Conservation (phyloP, 2,329 filamentous ascomycete genomes). For the Chrysoporthe deuterocubensis region DNA sequence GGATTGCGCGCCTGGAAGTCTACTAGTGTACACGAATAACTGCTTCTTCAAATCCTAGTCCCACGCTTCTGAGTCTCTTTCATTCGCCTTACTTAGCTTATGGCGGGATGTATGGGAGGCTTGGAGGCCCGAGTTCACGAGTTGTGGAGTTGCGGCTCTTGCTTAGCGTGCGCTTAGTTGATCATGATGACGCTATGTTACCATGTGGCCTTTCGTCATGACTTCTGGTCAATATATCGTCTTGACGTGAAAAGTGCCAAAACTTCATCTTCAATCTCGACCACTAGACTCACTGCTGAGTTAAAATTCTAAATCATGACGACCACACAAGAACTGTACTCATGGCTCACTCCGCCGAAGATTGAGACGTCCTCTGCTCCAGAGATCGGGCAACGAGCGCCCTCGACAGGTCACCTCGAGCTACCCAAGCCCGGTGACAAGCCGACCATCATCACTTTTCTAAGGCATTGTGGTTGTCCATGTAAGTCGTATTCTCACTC, state of each 20-base stretch:
- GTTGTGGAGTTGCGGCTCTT: neutral
- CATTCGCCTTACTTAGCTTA: neutral
- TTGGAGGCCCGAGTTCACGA: neutral
- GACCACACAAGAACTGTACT: constrained; percentile 9
- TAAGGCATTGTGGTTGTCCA: constrained; percentile 75
- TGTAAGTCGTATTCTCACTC: constrained; percentile 51
- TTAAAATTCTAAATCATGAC: neutral
- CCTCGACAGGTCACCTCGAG: constrained; percentile 47
- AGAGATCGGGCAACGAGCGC: constrained; percentile 58
- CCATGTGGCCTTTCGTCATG: neutral
- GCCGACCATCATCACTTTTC: constrained; percentile 67
- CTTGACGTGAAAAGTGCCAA: no score
- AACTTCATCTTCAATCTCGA: neutral
- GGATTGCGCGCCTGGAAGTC: no score
- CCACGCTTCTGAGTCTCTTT: neutral
- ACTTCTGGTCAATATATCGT: no score
- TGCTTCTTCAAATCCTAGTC: no score
- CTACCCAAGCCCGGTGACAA: constrained; percentile 57
- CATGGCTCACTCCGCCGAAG: constrained; percentile 16
- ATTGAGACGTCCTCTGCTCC: constrained; percentile 50
- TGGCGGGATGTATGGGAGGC: neutral
- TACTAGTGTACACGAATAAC: no score
- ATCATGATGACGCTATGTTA: neutral
- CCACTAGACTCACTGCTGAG: neutral
- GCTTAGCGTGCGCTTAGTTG: neutral